Evolutionary conservation across 1,139 yeast genomes (phyloP).

Genomic region (Hemisphaericaspora subhashii): DNA sequence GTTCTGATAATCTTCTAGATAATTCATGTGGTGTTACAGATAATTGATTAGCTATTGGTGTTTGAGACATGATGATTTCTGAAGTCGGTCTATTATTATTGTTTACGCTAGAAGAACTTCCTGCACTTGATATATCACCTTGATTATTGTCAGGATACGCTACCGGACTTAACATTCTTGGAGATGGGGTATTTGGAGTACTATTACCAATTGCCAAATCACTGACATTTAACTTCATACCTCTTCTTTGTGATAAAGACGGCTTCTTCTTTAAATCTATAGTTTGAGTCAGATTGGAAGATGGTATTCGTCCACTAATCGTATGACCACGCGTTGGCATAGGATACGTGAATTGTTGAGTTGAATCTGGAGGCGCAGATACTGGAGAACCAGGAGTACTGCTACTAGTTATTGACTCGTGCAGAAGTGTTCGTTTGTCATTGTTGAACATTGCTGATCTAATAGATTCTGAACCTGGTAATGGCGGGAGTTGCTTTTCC

Average conservation of each 20-base stretch:
- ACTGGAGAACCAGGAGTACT: conserved; percentile 2
- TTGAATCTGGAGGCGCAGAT: conserved; percentile 3
- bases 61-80: conserved; percentile 3
- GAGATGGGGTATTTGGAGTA: conserved; percentile 13
- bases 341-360: background rate
- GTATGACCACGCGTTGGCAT: conserved; percentile 6
- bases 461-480: conserved; percentile 19
- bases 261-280: conserved; percentile 36
- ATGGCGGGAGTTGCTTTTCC: conserved; percentile 33
- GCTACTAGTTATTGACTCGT: conserved; percentile 7
- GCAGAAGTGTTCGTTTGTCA: conserved; percentile 2
- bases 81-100: background rate
- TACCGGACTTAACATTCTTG: conserved; percentile 17
- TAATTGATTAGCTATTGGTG: conserved; percentile 13
- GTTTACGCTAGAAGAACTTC: background rate
- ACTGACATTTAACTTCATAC: conserved; percentile 48
- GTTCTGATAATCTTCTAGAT: conserved; percentile 37
- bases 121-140: background rate
- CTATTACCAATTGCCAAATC: conserved; percentile 22
- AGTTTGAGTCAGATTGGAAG: background rate
- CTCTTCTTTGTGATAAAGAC: conserved; percentile 60
- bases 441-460: conserved; percentile 7
- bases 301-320: conserved; percentile 2
- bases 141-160: conserved; percentile 10
- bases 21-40: conserved; percentile 31